A percentile compares a stretch with the other conserved stretches of the same genome.
Conservation (phyloP, 768 basidiomycete genomes). For the Myochromella boudieri region DNA sequence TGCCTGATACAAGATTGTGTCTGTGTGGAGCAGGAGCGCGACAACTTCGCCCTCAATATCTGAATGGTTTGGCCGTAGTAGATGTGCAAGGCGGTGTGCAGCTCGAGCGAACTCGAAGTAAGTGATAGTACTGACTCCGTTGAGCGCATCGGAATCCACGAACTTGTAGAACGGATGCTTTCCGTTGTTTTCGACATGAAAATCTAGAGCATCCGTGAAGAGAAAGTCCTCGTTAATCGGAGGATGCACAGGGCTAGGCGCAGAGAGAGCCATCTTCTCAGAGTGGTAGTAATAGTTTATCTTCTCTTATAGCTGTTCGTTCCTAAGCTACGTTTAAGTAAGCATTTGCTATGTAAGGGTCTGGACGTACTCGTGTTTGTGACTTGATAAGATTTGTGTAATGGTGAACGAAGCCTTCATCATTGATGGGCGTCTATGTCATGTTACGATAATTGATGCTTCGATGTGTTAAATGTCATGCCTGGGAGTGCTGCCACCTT, state of each 20-base stretch:
- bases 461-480: no score
- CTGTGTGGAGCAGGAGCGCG: conserved; percentile 34
- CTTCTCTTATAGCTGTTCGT: no score
- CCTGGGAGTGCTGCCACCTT: no score
- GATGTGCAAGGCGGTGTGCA: conserved; percentile 40
- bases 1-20: conserved; percentile 40
- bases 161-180: conserved; percentile 12
- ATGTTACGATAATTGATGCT: no score
- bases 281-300: no score
- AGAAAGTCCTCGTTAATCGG: conserved; percentile 2
- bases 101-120: conserved; percentile 46
- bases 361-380: no score
- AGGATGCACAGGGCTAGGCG: conserved; percentile 3
- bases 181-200: conserved; percentile 13
- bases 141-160: background rate
- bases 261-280: no score
- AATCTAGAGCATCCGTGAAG: conserved; percentile 11
- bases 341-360: no score
- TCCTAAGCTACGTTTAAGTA: no score
- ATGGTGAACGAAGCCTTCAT: no score
- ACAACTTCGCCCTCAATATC: conserved; percentile 33
- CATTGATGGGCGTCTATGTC: no score
- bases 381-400: no score
- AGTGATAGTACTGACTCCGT: conserved; percentile 27
- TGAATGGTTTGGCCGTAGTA: conserved; percentile 31